Evolutionary conservation across 345 rosid genomes (phyloP), one percentile per base, ranked within the genome.

Genomic region (Citrus sp.): DNA sequence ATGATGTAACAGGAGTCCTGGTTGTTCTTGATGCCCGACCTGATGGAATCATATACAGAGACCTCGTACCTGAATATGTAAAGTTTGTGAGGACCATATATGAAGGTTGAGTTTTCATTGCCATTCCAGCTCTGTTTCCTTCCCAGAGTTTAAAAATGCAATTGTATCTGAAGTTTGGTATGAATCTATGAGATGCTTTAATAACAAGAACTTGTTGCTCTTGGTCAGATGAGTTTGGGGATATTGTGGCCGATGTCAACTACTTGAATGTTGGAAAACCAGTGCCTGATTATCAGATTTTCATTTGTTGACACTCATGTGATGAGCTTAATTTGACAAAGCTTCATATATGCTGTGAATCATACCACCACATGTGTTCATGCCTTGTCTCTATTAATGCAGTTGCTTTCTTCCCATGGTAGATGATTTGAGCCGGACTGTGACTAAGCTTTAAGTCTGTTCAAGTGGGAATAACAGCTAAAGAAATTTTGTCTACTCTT

Each of bases 1-100:
- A 51, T 67, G 56, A 73, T 67, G 56, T 54, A 72, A 66, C 77
- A 94, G 97, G 97, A 46, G 94, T 86, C 69, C 87, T 94, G 67
- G 94, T 95, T 65, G 97, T 91, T 80, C 82, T 93, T 85, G 97
- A 95, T 86, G 98, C 99, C 10, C 88, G 64, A 61, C 98, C 98
- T 0, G 93, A 80, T 49, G 97, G 99, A 85, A 90, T 95, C 74
- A 88, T 93, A 79, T 92, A 86, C 73, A 84, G 88, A 84, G 99
- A 95, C 87, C 81, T 95, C 81, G 84, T 95, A 67, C 94, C 99
- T 25, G 87, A 89, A 49, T 92, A 95, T 71, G 97, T 90, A 49
- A 61, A 87, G 13, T 67, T 85, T 62, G 96, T 72, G 1, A 91
- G 99, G 78, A 95, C 99, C 65, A 87, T 95, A 66, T 93, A 93